Percentiles rank a stretch among this genome's conserved stretches.
These are phyloP conservation scores for Pyrus betulifolia DNA, from an alignment of 306 rosid genomes.

Conservation along the genomic window DNA sequence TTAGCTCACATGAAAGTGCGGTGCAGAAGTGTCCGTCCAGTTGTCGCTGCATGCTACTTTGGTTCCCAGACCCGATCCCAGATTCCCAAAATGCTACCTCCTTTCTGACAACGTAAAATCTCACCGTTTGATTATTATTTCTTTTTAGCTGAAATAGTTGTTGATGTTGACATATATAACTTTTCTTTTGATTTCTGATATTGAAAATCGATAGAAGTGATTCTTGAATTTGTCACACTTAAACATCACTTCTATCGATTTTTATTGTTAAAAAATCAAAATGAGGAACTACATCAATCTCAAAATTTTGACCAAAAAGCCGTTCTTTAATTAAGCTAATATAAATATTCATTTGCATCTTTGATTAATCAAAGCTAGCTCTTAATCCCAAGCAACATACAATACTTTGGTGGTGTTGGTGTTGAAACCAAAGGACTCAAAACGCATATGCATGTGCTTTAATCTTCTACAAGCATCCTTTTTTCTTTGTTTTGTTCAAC, in stretches of 20 bases:
- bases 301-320: rapidly evolving
- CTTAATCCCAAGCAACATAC: not conserved
- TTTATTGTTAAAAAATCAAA: too few species aligned
- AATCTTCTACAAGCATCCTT: not conserved
- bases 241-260: rapidly evolving
- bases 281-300: rapidly evolving
- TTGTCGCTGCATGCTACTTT: not conserved
- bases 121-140: not conserved
- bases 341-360: too few species aligned
- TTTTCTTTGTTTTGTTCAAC: not conserved
- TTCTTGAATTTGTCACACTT: rapidly evolving
- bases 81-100: not conserved
- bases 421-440: not conserved
- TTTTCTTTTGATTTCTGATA: too few species aligned
- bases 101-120: not conserved
- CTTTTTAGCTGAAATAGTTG: too few species aligned
- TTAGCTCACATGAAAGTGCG: not conserved
- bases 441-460: not conserved
- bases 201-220: too few species aligned
- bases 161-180: too few species aligned
- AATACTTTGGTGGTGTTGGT: not conserved
- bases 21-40: not conserved
- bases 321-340: not conserved
- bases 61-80: not conserved
- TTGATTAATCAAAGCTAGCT: not conserved